These are phyloP conservation scores for Senna siamea DNA, from an alignment of 306 rosid genomes.

Conservation along the genomic window DNA sequence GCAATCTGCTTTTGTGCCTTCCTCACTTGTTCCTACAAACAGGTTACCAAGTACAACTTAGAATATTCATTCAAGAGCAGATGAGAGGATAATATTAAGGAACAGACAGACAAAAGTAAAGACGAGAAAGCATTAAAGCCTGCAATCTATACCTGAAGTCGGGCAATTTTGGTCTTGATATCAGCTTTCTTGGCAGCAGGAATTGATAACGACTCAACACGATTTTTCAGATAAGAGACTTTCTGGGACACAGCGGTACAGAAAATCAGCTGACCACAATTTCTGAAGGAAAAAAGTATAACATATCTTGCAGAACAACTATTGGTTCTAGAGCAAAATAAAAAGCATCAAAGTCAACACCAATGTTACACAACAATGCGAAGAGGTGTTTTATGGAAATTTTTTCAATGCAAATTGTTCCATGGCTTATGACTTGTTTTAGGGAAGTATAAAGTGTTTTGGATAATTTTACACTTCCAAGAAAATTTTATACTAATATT, in stretches of 20 bases:
- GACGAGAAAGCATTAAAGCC: slow-evolving; percentile 21
- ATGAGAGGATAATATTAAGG: slow-evolving; percentile 8
- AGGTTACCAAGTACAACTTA: slow-evolving; percentile 19
- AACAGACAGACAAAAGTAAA: slow-evolving; percentile 6
- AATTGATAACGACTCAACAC: slow-evolving; percentile 74
- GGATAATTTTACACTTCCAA: no score
- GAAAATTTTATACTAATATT: no score
- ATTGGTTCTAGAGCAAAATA: neutral
- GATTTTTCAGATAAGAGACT: slow-evolving; percentile 80
- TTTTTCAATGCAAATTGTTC: no score
- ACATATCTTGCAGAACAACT: neutral
- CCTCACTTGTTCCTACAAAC: slow-evolving; percentile 68
- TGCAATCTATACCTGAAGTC: slow-evolving; percentile 64
- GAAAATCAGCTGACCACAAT: slow-evolving; percentile 21
- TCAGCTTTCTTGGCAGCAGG: slow-evolving; percentile 91
- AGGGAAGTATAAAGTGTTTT: no score
- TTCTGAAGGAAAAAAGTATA: slow-evolving; percentile 12
- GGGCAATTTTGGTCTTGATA: slow-evolving; percentile 68
- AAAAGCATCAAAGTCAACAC: neutral
- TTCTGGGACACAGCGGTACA: slow-evolving; percentile 46
- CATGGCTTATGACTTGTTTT: no score
- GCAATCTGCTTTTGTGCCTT: slow-evolving; percentile 88
- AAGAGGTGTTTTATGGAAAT: no score
- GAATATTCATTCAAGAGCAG: neutral
- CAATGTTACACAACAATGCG: no score